A percentile compares a stretch with the other conserved stretches of the same genome.
These are phyloP conservation scores for Wickerhamomyces rabaulensis DNA, from an alignment of 805 yeast genomes.

Conservation along the genomic window DNA sequence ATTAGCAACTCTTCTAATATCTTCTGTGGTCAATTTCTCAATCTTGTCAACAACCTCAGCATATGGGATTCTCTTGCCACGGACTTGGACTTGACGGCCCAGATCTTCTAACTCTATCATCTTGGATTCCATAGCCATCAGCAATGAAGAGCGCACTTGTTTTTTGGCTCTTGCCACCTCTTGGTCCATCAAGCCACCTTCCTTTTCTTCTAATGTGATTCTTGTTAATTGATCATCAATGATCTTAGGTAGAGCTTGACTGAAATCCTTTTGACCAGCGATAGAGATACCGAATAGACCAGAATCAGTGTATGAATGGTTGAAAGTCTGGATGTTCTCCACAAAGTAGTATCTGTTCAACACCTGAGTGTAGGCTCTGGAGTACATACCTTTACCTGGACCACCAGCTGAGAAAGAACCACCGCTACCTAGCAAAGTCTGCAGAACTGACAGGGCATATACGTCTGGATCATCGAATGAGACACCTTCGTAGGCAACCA, in stretches of 20 bases:
- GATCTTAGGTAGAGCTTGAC: constrained; percentile 76
- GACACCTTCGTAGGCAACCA: constrained; percentile 83
- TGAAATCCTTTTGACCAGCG: constrained; percentile 82
- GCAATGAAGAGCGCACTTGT: constrained; percentile 78
- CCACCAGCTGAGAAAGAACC: constrained; percentile 98
- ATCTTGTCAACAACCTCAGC: constrained; percentile 78
- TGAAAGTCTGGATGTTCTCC: constrained; percentile 83
- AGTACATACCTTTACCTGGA: constrained; percentile 98
- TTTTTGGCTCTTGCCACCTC: constrained; percentile 90
- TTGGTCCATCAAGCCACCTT: constrained; percentile 56
- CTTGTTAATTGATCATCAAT: constrained; percentile 57
- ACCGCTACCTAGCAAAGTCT: constrained; percentile 91
- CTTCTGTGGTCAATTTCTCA: constrained; percentile 58
- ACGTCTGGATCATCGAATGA: constrained; percentile 81
- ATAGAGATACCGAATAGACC: constrained; percentile 89
- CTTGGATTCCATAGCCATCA: constrained; percentile 91
- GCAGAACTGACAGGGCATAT: constrained; percentile 85
- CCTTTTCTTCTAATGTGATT: constrained; percentile 43
- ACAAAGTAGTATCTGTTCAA: constrained; percentile 87
- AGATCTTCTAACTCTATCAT: constrained; percentile 93
- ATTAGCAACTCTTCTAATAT: constrained; percentile 69
- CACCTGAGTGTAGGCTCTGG: constrained; percentile 86
- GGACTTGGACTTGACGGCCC: constrained; percentile 90
- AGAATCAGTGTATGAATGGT: constrained; percentile 84
- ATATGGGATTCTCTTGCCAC: constrained; percentile 68